A percentile compares a stretch with the other conserved stretches of the same genome.
Conservation (phyloP, 2,329 filamentous ascomycete genomes). For the Beauveria sp. region DNA sequence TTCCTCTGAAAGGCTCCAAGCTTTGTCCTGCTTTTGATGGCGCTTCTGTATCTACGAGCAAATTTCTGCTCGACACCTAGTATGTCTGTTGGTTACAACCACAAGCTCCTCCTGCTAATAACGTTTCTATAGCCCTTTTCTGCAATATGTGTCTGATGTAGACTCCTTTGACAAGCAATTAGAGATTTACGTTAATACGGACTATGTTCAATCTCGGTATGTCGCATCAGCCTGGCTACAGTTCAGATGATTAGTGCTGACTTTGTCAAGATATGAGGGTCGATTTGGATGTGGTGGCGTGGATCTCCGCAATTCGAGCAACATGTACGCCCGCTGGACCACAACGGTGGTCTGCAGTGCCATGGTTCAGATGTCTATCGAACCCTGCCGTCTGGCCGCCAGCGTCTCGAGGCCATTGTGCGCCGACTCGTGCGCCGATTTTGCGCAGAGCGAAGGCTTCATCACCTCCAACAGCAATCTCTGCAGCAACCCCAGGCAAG, state of each 20-base stretch:
- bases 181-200: conserved; percentile 61
- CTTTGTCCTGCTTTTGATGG: conserved; percentile 64
- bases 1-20: conserved; percentile 63
- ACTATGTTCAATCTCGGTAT: conserved; percentile 73
- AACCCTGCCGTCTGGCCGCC: conserved; percentile 57
- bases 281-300: conserved; percentile 74
- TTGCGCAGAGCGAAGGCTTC: conserved; percentile 80
- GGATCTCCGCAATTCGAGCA: conserved; percentile 68
- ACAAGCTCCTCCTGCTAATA: conserved; percentile 15
- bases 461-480: conserved; percentile 67
- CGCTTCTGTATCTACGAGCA: conserved; percentile 62
- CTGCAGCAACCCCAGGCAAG: conserved; percentile 58
- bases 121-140: conserved; percentile 60
- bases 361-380: conserved; percentile 82
- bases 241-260: conserved; percentile 6
- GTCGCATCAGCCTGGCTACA: conserved; percentile 20
- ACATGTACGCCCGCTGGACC: conserved; percentile 88
- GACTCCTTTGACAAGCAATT: conserved; percentile 72
- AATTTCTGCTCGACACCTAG: conserved; percentile 53
- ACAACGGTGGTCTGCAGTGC: conserved; percentile 88
- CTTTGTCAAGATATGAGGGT: conserved; percentile 64
- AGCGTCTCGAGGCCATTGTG: conserved; percentile 67
- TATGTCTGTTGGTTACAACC: conserved; percentile 26
- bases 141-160: conserved; percentile 69
- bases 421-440: conserved; percentile 80